Conservation (phyloP, 2,329 filamentous ascomycete species). For the Exophiala viscosa region DNA sequence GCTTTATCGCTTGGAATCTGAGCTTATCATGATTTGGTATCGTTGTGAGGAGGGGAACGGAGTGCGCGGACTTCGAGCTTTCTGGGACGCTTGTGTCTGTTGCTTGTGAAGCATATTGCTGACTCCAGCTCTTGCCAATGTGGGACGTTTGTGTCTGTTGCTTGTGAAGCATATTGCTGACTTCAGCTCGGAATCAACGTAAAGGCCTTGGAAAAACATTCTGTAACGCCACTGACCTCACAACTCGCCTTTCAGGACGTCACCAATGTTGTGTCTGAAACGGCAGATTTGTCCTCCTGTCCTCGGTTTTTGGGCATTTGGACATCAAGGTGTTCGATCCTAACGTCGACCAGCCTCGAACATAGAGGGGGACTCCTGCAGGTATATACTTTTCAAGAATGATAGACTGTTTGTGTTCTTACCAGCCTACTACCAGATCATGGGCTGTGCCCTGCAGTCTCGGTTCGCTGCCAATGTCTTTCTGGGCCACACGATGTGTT, state of each 20-base stretch:
- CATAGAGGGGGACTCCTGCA: conserved; percentile 76
- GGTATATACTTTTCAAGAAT: conserved; percentile 85
- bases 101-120: conserved; percentile 86
- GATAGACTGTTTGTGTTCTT: conserved; percentile 94
- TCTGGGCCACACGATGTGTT: too few relatives aligned
- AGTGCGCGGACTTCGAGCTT: conserved; percentile 76
- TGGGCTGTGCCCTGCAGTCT: too few relatives aligned
- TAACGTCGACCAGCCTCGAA: conserved; percentile 84
- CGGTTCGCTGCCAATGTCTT: too few relatives aligned
- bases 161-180: conserved; percentile 71
- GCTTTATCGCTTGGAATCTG: conserved; percentile 94
- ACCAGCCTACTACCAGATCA: too few relatives aligned
- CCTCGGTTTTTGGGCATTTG: conserved; percentile 81
- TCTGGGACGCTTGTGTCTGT: conserved; percentile 92
- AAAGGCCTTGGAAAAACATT: conserved; percentile 86
- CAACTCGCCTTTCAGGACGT: conserved; percentile 96
- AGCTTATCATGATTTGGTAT: conserved; percentile 96
- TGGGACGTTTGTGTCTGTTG: conserved; percentile 70
- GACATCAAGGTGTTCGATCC: conserved; percentile 86
- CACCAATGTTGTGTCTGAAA: conserved; percentile 95
- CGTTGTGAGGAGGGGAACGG: conserved; percentile 92
- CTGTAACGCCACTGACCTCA: conserved; percentile 88
- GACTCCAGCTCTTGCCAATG: conserved; percentile 97
- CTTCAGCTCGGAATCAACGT: conserved; percentile 85
- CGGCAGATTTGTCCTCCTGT: conserved; percentile 94